Conservation (phyloP, 352 stramenopile genomes). For the Pythium folliculosum region DNA sequence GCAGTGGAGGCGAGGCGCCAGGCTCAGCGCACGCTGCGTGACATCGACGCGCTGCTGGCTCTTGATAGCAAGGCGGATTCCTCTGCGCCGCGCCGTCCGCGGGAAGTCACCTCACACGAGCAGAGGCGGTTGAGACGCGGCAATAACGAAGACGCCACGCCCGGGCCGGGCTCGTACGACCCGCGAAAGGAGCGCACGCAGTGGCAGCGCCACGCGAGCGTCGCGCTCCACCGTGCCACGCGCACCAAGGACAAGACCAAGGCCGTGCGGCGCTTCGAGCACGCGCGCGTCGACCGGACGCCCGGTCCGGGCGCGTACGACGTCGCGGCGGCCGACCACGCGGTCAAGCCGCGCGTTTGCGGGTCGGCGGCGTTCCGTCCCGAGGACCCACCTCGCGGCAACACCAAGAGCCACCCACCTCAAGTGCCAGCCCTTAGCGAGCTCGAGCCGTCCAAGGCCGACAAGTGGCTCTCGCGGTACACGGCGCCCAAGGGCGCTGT, state of each 20-base stretch:
- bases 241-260: slow-evolving; percentile 7
- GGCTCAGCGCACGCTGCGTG: slow-evolving; percentile 7
- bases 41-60: slow-evolving; percentile 14
- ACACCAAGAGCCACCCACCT: too few relatives aligned
- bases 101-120: too few relatives aligned
- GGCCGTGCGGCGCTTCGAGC: background rate
- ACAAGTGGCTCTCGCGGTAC: slow-evolving; percentile 24
- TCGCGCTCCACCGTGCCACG: slow-evolving; percentile 1
- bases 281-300: slow-evolving; percentile 3
- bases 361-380: background rate
- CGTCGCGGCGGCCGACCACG: slow-evolving; percentile 1
- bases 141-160: background rate
- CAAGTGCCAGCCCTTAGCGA: background rate
- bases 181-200: slow-evolving; percentile 21
- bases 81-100: background rate
- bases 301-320: slow-evolving; percentile 18
- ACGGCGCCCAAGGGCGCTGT: slow-evolving; percentile 6
- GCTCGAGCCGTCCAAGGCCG: slow-evolving; percentile 5
- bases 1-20: slow-evolving; percentile 7
- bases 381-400: too few relatives aligned
- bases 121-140: too few relatives aligned
- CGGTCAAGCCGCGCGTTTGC: slow-evolving; percentile 14
- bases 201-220: slow-evolving; percentile 11
- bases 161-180: slow-evolving; percentile 10
- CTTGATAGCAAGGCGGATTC: background rate